These are phyloP conservation scores for Vavraia culicis DNA, from an alignment of 371 early-diverging fungal genomes.

Conservation along the genomic window DNA sequence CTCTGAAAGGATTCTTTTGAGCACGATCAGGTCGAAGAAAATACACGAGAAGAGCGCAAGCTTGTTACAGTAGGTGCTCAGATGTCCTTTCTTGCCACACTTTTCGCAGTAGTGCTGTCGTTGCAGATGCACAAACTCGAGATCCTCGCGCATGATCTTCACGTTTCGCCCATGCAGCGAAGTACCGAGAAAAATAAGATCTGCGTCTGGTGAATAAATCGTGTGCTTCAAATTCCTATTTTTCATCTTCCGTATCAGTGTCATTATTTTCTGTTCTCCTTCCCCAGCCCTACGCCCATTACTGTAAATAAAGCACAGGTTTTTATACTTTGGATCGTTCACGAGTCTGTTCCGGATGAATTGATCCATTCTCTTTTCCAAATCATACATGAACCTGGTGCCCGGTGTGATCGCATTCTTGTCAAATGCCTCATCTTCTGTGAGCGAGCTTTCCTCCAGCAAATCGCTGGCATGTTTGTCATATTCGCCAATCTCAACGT, in stretches of 20 bases:
- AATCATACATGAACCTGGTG: slow-evolving; percentile 82
- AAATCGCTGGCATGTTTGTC: slow-evolving; percentile 42
- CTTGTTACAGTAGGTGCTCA: slow-evolving; percentile 49
- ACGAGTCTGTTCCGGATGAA: slow-evolving; percentile 66
- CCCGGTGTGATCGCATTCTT: slow-evolving; percentile 96
- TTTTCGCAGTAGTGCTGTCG: slow-evolving; percentile 51
- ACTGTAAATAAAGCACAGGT: slow-evolving; percentile 58
- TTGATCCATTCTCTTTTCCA: slow-evolving; percentile 61
- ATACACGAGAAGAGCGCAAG: slow-evolving; percentile 20
- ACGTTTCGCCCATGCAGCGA: slow-evolving; percentile 87
- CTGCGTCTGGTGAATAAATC: slow-evolving; percentile 91
- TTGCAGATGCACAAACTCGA: slow-evolving; percentile 52
- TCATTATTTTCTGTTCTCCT: slow-evolving; percentile 98
- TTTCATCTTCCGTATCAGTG: slow-evolving; percentile 68
- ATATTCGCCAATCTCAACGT: slow-evolving; percentile 20
- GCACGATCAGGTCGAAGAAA: slow-evolving; percentile 29
- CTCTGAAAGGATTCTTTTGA: slow-evolving; percentile 20
- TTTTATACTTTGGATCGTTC: slow-evolving; percentile 64
- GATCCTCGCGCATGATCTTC: slow-evolving; percentile 81
- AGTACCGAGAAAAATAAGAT: slow-evolving; percentile 92
- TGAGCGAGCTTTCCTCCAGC: slow-evolving; percentile 35
- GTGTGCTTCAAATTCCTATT: slow-evolving; percentile 60
- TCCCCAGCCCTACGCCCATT: slow-evolving; percentile 90
- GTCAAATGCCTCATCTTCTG: slow-evolving; percentile 56
- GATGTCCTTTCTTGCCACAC: slow-evolving; percentile 62